These are phyloP conservation scores for Tetracladium maxilliforme DNA, from an alignment of 2,329 filamentous ascomycete species.

Conservation along the genomic window DNA sequence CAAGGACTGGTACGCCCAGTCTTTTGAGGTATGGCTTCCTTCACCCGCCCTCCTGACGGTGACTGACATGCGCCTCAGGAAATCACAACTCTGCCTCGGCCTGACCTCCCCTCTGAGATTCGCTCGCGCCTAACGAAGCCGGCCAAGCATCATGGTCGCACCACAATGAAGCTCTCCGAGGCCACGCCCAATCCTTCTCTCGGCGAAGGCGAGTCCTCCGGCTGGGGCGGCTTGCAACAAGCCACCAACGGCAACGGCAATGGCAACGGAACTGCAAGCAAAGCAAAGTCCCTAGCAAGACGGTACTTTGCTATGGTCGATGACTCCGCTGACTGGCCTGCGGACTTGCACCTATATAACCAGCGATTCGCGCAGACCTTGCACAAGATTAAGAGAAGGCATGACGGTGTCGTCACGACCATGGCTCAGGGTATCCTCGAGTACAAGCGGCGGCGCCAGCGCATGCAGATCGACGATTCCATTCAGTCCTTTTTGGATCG, in stretches of 20 bases:
- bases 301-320: conserved; percentile 90
- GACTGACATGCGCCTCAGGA: conserved; percentile 41
- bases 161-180: conserved; percentile 58
- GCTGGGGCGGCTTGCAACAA: conserved; percentile 27
- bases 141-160: conserved; percentile 35
- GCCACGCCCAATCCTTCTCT: conserved; percentile 85
- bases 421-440: conserved; percentile 96
- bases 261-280: conserved; percentile 30
- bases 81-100: conserved; percentile 75
- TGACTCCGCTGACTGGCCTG: conserved; percentile 79
- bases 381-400: conserved; percentile 86
- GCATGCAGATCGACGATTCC: conserved; percentile 95
- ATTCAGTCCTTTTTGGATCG: conserved; percentile 96
- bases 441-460: conserved; percentile 90
- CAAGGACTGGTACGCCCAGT: conserved; percentile 97
- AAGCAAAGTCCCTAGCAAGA: conserved; percentile 38
- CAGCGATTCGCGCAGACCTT: conserved; percentile 76
- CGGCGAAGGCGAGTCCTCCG: conserved; percentile 60
- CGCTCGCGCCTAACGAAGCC: conserved; percentile 66
- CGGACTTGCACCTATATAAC: conserved; percentile 90
- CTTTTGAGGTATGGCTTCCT: conserved; percentile 66
- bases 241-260: conserved; percentile 31
- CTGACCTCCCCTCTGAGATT: conserved; percentile 60
- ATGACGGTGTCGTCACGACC: conserved; percentile 94
- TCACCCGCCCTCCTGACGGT: conserved; percentile 2